Evolutionary conservation across 2,329 filamentous ascomycete genomes (phyloP).

Genomic region (Berkeleyomyces basicola): DNA sequence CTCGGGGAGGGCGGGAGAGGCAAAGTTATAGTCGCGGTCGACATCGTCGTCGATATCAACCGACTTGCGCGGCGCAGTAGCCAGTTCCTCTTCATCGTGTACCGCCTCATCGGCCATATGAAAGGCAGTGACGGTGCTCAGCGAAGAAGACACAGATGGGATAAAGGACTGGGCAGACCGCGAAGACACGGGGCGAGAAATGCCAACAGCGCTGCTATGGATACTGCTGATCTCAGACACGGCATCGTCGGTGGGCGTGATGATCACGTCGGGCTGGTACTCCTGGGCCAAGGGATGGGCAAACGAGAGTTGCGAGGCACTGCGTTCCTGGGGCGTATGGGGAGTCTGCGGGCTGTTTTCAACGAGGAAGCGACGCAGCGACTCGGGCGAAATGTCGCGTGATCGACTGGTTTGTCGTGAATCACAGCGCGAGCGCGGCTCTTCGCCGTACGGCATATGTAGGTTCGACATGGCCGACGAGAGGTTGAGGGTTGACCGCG

Average conservation of each 20-base stretch:
- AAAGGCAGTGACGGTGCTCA: not conserved
- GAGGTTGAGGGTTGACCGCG: not conserved
- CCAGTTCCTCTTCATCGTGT: not conserved
- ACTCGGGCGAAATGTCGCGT: slow-evolving; percentile 39
- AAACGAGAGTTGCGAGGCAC: slow-evolving; percentile 13
- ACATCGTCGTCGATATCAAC: slow-evolving; percentile 29
- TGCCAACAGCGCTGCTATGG: not conserved
- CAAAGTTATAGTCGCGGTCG: slow-evolving; percentile 44
- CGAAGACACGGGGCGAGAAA: slow-evolving; percentile 4
- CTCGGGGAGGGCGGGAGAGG: slow-evolving; percentile 33
- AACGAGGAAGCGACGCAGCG: slow-evolving; percentile 33
- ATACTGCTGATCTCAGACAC: not conserved
- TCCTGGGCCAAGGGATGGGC: not conserved
- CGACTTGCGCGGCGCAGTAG: not conserved
- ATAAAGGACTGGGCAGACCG: slow-evolving; percentile 6
- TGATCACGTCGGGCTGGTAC: slow-evolving; percentile 5
- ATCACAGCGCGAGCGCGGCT: not conserved
- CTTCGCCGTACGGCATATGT: not conserved
- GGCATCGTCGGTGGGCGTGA: slow-evolving; percentile 9
- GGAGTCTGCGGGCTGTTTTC: slow-evolving; percentile 23
- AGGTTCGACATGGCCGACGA: not conserved
- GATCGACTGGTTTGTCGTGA: slow-evolving; percentile 15
- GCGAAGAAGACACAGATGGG: slow-evolving; percentile 1
- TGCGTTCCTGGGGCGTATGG: slow-evolving; percentile 15
- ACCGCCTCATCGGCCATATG: not conserved